Conservation (phyloP, 495 filamentous ascomycete species). For the Podospora tetraspora region DNA sequence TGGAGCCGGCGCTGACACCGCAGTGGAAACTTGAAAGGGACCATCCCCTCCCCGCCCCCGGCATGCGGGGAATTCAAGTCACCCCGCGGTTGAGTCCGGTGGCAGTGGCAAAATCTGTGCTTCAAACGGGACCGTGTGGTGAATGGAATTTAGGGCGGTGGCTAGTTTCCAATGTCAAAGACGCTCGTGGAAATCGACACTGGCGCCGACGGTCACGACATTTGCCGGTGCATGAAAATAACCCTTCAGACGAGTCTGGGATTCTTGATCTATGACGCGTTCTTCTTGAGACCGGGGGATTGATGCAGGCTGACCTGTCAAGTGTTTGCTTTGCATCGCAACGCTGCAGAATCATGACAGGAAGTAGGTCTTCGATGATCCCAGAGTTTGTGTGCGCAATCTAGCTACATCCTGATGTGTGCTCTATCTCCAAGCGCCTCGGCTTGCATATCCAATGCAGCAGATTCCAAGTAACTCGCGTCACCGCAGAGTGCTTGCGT, state of each 20-base stretch:
- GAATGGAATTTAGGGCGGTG: too few relatives aligned
- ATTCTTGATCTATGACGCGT: not conserved
- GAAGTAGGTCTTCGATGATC: too few relatives aligned
- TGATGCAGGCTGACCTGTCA: not conserved
- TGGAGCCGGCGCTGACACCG: not conserved
- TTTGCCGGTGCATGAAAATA: too few relatives aligned
- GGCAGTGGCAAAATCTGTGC: too few relatives aligned
- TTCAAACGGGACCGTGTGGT: too few relatives aligned
- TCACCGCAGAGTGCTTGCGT: not conserved
- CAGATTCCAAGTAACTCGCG: not conserved
- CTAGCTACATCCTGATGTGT: not conserved
- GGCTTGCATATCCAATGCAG: not conserved
- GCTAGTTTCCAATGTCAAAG: too few relatives aligned
- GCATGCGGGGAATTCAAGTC: not conserved
- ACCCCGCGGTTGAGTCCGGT: too few relatives aligned
- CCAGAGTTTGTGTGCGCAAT: not conserved
- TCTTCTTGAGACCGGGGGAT: not conserved
- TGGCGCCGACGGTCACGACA: too few relatives aligned
- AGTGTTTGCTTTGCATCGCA: too few relatives aligned
- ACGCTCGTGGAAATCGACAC: too few relatives aligned
- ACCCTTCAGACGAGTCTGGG: not conserved
- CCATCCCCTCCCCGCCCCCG: not conserved
- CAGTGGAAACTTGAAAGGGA: not conserved
- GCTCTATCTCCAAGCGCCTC: not conserved
- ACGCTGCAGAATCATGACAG: too few relatives aligned